These are phyloP conservation scores for Fusarium sp. DNA, from an alignment of 2,329 filamentous ascomycete species.

Conservation along the genomic window DNA sequence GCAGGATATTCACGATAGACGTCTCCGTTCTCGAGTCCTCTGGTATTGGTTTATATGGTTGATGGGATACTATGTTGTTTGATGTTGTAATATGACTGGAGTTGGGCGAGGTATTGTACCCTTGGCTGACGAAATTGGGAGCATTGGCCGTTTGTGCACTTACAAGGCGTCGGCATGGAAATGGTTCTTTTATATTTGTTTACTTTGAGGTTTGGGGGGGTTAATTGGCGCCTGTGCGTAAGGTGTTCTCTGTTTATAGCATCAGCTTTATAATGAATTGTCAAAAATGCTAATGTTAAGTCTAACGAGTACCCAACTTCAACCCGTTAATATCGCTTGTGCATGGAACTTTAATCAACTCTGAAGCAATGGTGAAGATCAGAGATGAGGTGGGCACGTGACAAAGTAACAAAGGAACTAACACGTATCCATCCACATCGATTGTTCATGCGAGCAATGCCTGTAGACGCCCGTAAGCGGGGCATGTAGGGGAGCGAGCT, in stretches of 20 bases:
- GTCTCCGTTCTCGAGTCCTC: constrained; percentile 40
- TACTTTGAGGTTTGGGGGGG: constrained; percentile 21
- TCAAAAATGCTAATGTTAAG: constrained; percentile 22
- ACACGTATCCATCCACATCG: constrained; percentile 13
- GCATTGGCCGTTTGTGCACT: constrained; percentile 46
- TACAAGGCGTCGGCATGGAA: constrained; percentile 43
- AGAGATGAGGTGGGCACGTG: constrained; percentile 32
- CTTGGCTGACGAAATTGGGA: constrained; percentile 40
- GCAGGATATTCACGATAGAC: constrained; percentile 39
- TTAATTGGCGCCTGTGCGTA: constrained; percentile 38
- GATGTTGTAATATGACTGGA: constrained; percentile 45
- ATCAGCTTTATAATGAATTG: constrained; percentile 44
- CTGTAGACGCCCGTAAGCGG: constrained; percentile 3
- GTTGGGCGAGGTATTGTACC: constrained; percentile 40
- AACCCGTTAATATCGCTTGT: background rate
- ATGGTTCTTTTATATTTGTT: constrained; percentile 37
- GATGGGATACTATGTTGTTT: constrained; percentile 35
- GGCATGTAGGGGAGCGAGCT: constrained; percentile 35
- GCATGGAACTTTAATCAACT: background rate
- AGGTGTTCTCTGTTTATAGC: constrained; percentile 41
- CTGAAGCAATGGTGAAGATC: background rate
- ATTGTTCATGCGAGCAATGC: constrained; percentile 19
- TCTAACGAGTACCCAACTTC: background rate
- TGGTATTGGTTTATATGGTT: constrained; percentile 35
- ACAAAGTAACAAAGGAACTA: background rate